These are phyloP conservation scores for Sanghuangporus sanghuang DNA, from an alignment of 1,284 basidiomycete species.

Conservation along the genomic window DNA sequence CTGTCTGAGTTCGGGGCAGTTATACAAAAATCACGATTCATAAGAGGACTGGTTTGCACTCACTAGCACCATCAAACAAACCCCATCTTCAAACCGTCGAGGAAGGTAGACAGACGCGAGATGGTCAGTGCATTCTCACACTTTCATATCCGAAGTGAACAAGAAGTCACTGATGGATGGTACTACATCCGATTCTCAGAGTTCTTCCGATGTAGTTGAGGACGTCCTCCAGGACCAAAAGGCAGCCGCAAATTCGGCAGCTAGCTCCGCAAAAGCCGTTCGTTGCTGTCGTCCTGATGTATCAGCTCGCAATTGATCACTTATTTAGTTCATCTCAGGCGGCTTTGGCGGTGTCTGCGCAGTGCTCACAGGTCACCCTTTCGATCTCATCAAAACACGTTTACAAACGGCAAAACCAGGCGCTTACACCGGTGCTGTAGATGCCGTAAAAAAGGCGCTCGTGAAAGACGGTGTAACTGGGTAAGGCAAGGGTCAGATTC, in stretches of 20 bases:
- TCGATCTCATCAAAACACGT: slow-evolving; percentile 95
- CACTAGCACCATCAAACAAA: background rate
- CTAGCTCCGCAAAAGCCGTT: slow-evolving; percentile 15
- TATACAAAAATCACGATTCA: background rate
- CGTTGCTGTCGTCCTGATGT: background rate
- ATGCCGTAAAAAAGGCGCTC: slow-evolving; percentile 89
- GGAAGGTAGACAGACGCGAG: background rate
- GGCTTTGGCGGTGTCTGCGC: slow-evolving; percentile 54
- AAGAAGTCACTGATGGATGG: background rate
- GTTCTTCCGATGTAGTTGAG: slow-evolving; percentile 15
- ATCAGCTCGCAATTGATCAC: background rate
- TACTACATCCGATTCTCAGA: slow-evolving; percentile 1
- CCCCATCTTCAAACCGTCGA: background rate
- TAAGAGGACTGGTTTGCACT: background rate
- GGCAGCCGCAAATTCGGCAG: slow-evolving; percentile 8
- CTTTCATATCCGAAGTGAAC: background rate
- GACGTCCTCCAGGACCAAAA: slow-evolving; percentile 12
- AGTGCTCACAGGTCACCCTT: slow-evolving; percentile 78
- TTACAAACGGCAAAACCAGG: slow-evolving; percentile 92
- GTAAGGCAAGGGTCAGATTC: slow-evolving; percentile 38
- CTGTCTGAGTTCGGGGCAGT: background rate
- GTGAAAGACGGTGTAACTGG: slow-evolving; percentile 87
- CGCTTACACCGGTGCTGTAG: slow-evolving; percentile 87
- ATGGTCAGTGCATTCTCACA: background rate
- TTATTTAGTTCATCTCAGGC: slow-evolving; percentile 39